phyloP scores from a whole-genome alignment of 1,284 basidiomycete genomes.

The Leccinum pseudoinsigne region DNA sequence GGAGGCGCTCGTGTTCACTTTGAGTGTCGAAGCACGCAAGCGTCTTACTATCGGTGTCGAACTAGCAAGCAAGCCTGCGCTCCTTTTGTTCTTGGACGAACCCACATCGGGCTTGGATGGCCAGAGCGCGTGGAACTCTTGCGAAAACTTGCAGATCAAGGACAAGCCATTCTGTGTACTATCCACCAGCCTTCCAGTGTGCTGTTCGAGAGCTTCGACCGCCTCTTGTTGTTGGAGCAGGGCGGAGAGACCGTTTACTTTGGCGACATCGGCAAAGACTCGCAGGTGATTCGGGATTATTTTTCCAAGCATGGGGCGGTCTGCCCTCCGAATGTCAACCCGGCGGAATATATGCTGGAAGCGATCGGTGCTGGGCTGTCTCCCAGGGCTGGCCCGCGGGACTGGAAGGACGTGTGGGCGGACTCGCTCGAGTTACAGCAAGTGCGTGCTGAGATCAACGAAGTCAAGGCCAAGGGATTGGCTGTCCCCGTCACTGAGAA shows the following conservation, averaged over 20 bases:
- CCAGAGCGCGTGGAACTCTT: conserved; percentile 85
- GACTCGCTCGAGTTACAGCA: conserved; percentile 48
- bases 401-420: conserved; percentile 80
- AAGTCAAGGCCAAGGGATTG: conserved; percentile 45
- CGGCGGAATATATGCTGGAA: conserved; percentile 63
- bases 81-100: conserved; percentile 76
- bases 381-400: conserved; percentile 61
- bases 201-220: conserved; percentile 77
- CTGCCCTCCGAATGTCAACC: conserved; percentile 63
- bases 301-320: conserved; percentile 66
- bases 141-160: conserved; percentile 81
- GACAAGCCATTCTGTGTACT: conserved; percentile 77
- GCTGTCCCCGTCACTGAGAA: conserved; percentile 38
- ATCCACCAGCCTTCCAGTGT: conserved; percentile 76
- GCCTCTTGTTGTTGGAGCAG: conserved; percentile 61
- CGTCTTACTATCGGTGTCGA: conserved; percentile 90
- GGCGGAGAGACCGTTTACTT: conserved; percentile 80
- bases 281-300: conserved; percentile 61
- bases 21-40: conserved; percentile 81
- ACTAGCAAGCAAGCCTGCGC: conserved; percentile 79
- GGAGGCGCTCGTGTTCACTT: conserved; percentile 60
- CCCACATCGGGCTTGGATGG: conserved; percentile 75
- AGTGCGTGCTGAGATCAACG: conserved; percentile 42
- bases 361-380: conserved; percentile 77
- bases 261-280: conserved; percentile 74